Evolutionary conservation across 495 filamentous ascomycete species (phyloP), one percentile per base, ranked within the genome.

Genomic region (Aspergillus conjunctus): DNA sequence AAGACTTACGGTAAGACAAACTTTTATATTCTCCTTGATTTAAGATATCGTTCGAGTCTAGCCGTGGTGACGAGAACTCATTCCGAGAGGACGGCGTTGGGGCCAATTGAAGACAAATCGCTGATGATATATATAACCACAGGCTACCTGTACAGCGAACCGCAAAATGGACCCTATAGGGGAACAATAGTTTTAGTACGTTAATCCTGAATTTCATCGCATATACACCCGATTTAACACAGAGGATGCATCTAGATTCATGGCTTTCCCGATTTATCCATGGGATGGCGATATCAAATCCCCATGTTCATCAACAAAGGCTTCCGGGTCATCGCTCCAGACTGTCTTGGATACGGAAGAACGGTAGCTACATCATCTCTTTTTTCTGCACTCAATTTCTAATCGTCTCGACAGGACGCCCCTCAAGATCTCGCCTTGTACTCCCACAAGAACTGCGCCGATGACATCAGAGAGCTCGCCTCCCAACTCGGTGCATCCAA

Each of bases 231-330:
- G 17, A 21, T 17, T n/a, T 34, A 33, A 14, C 26, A 17, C 54
- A 51, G 53, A 57, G 66, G 1, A n/a, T 26, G 59, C 20, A 44
- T 5, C 33, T 59, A 85, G 83, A 76, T 88, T 58, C 86, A 88
- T 72, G 85, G 86, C 57, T 90, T 79, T 69, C 85, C 89, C 2
- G 89, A 93, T 71, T 63, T 89, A 26, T 83, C 83, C 18, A 80
- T 88, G 66, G 87, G 82, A 72, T 93, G 91, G 91, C 85, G 92
- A 54, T 85, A 88, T 73, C 89, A 95, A 71, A 91, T 97, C 67
- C 91, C 91, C 8, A 75, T 84, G 71, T 77, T 95, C n/a, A 62
- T 89, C 4, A 77, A 85, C 14, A 75, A 85, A 68, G 87, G 86
- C 9, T 79, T 91, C 49, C 81, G 87, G 41, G 88, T 94, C 39